Conservation (phyloP, 495 filamentous ascomycete species). For the Polyplosphaeria fusca region DNA sequence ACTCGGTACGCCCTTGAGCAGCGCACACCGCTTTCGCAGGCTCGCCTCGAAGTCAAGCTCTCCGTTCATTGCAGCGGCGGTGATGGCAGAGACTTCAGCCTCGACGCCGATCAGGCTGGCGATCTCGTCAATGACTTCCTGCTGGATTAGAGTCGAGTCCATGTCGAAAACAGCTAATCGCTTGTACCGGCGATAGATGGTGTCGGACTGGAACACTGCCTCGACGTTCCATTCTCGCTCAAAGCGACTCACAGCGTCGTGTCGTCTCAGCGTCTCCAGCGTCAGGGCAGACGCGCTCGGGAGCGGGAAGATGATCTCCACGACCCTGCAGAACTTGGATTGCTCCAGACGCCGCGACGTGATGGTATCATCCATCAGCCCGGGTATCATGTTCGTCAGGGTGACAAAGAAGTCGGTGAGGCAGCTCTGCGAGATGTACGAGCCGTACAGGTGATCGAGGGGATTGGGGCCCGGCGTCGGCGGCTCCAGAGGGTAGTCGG, state of each 20-base stretch:
- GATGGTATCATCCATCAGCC: conserved; percentile 65
- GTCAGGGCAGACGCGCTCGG: conserved; percentile 69
- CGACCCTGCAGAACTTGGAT: conserved; percentile 17
- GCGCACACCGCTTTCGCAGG: conserved; percentile 70
- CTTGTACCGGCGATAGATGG: conserved; percentile 70
- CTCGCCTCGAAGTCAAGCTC: conserved; percentile 90
- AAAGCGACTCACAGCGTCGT: conserved; percentile 76
- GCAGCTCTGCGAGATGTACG: conserved; percentile 72
- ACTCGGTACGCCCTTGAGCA: conserved; percentile 75
- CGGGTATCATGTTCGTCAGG: conserved; percentile 52
- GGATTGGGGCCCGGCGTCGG: conserved; percentile 61
- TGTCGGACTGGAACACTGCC: conserved; percentile 67
- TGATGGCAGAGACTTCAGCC: conserved; percentile 72
- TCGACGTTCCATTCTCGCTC: conserved; percentile 87
- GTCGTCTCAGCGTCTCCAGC: conserved; percentile 65
- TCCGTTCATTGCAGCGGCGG: conserved; percentile 88
- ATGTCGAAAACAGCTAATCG: conserved; percentile 92
- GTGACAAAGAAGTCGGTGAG: conserved; percentile 76
- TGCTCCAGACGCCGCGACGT: conserved; percentile 48
- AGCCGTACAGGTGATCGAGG: conserved; percentile 67
- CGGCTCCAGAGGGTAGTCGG: conserved; percentile 69
- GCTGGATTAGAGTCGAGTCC: conserved; percentile 93
- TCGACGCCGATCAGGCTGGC: conserved; percentile 75
- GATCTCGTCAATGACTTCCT: conserved; percentile 95
- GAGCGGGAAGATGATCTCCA: conserved; percentile 45